These are phyloP conservation scores for Metahyphopichia silvanorum DNA, from an alignment of 805 yeast species.

Conservation along the genomic window DNA sequence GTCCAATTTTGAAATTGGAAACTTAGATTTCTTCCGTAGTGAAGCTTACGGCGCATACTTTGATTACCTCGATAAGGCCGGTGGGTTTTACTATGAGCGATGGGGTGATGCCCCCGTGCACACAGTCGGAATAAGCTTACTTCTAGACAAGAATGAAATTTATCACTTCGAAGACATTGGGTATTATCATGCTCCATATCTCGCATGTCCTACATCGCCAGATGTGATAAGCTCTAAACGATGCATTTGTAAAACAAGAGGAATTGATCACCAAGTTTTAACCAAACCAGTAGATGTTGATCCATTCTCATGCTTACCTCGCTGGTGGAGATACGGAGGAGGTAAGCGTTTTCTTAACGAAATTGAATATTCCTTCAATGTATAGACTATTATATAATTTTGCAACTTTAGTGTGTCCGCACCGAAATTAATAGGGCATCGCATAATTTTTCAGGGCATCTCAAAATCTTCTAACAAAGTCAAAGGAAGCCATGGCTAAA, in stretches of 20 bases:
- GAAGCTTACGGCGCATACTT: slow-evolving; percentile 45
- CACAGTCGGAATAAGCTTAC: slow-evolving; percentile 31
- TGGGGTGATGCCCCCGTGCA: slow-evolving; percentile 59
- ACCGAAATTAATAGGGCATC: too few species aligned
- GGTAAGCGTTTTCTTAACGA: slow-evolving; percentile 58
- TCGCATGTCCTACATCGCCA: slow-evolving; percentile 36
- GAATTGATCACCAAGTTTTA: slow-evolving; percentile 10
- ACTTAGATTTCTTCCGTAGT: slow-evolving; percentile 48
- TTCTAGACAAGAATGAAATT: slow-evolving; percentile 33
- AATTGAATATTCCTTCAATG: slow-evolving; percentile 14
- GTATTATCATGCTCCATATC: slow-evolving; percentile 40
- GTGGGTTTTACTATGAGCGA: slow-evolving; percentile 58
- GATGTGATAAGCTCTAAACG: slow-evolving; percentile 32
- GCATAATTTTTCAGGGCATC: slow-evolving; percentile 1
- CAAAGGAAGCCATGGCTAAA: slow-evolving; percentile 21
- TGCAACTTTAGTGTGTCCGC: too few species aligned
- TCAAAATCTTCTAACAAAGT: neutral
- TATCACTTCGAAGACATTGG: slow-evolving; percentile 46
- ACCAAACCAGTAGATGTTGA: slow-evolving; percentile 38
- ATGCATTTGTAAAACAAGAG: slow-evolving; percentile 31
- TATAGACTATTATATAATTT: neutral
- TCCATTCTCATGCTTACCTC: slow-evolving; percentile 60
- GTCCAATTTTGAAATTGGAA: slow-evolving; percentile 61
- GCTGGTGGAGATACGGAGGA: slow-evolving; percentile 74
- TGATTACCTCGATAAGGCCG: slow-evolving; percentile 41